Percentiles rank a stretch among this genome's conserved stretches.
Evolutionary conservation across 2,329 filamentous ascomycete genomes (phyloP).

Genomic region (Aspergillus sp.): DNA sequence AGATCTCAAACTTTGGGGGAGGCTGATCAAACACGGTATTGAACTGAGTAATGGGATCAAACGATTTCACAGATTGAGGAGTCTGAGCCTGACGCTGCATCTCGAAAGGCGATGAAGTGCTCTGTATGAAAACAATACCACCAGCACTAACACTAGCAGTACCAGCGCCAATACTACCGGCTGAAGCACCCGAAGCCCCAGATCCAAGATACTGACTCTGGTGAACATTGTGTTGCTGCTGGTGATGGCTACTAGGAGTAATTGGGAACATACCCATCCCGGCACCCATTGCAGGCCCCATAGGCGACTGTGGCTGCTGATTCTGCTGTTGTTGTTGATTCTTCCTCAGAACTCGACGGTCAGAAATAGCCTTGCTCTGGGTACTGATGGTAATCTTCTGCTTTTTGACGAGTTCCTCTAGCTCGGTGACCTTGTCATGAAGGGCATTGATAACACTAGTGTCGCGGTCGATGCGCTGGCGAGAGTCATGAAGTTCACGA

Average conservation of each 20-base stretch:
- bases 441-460: slow-evolving; percentile 8
- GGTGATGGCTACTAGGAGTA: slow-evolving; percentile 4
- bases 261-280: slow-evolving; percentile 7
- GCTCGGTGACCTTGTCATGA: slow-evolving; percentile 14
- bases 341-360: slow-evolving; percentile 17
- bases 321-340: slow-evolving; percentile 9
- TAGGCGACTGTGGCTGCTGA: slow-evolving; percentile 4
- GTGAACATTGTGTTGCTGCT: slow-evolving; percentile 5
- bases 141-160: not conserved
- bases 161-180: not conserved
- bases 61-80: slow-evolving; percentile 5
- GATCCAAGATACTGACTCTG: not conserved
- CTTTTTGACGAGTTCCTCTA: slow-evolving; percentile 20
- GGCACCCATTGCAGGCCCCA: not conserved
- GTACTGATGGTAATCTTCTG: slow-evolving; percentile 26
- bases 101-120: slow-evolving; percentile 6
- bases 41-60: not conserved
- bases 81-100: not conserved
- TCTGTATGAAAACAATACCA: not conserved
- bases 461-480: slow-evolving; percentile 5
- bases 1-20: slow-evolving; percentile 12
- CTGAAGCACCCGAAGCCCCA: not conserved
- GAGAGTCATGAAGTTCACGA: slow-evolving; percentile 13
- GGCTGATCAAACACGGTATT: slow-evolving; percentile 17
- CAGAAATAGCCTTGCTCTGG: slow-evolving; percentile 29